These are phyloP conservation scores for Orbilia brochopaga DNA, from an alignment of 2,329 filamentous ascomycete genomes.

Conservation along the genomic window DNA sequence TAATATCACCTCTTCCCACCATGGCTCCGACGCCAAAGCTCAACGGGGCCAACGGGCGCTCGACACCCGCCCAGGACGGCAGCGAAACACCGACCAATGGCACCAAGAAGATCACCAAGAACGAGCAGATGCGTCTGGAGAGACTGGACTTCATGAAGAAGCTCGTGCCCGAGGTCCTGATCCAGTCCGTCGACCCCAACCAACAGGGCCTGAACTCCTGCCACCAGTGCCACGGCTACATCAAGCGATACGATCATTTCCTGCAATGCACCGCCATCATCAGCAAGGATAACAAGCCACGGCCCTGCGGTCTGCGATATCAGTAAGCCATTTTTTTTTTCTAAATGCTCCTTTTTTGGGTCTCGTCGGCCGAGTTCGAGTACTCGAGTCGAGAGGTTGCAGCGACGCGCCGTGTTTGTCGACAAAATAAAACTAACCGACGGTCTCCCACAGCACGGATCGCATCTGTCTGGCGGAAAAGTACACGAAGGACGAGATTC, in stretches of 20 bases:
- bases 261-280: conserved; percentile 46
- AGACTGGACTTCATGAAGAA: conserved; percentile 47
- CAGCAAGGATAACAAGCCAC: conserved; percentile 43
- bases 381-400: too few relatives aligned
- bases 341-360: not conserved
- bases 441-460: conserved; percentile 23
- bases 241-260: conserved; percentile 48
- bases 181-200: conserved; percentile 44
- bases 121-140: conserved; percentile 43
- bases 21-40: conserved; percentile 45
- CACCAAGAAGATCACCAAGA: conserved; percentile 49
- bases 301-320: conserved; percentile 40
- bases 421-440: conserved; percentile 18
- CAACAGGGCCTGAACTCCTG: conserved; percentile 45
- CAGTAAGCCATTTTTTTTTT: conserved; percentile 27
- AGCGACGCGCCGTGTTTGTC: too few relatives aligned
- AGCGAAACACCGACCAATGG: conserved; percentile 36
- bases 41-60: conserved; percentile 39
- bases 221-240: conserved; percentile 45
- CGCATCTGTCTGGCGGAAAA: conserved; percentile 49
- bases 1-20: too few relatives aligned
- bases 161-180: conserved; percentile 39
- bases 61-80: conserved; percentile 34
- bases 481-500: conserved; percentile 37
- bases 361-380: too few relatives aligned